Evolutionary conservation across 2,329 filamentous ascomycete species (phyloP).

Genomic region (Bisporella sp.): DNA sequence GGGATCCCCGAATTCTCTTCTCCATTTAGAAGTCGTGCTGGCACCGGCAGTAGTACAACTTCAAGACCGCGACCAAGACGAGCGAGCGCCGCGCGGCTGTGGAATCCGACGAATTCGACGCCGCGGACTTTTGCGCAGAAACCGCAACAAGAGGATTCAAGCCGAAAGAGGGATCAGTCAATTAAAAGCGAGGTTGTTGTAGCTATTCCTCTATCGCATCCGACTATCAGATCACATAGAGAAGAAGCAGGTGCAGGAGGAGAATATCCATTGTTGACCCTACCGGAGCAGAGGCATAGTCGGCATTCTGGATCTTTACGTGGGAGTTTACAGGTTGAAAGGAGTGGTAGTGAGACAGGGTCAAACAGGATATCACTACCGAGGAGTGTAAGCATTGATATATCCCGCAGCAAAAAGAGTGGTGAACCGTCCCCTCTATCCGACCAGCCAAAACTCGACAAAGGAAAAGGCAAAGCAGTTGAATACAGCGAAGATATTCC

Average conservation of each 20-base stretch:
- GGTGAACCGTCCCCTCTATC: constrained; percentile 15
- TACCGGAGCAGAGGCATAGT: constrained; percentile 49
- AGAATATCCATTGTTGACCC: constrained; percentile 44
- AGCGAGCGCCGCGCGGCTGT: constrained; percentile 36
- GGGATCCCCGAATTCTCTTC: constrained; percentile 17
- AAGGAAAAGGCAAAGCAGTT: constrained; percentile 23
- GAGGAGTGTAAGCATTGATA: constrained; percentile 26
- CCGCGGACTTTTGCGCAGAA: constrained; percentile 33
- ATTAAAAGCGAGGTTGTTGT: constrained; percentile 14
- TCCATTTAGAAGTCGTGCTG: constrained; percentile 20
- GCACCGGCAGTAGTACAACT: constrained; percentile 18
- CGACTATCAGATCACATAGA: constrained; percentile 17
- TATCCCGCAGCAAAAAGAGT: constrained; percentile 19
- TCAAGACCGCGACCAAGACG: constrained; percentile 17
- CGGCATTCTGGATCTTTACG: constrained; percentile 38
- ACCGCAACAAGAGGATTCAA: constrained; percentile 10
- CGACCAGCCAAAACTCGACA: constrained; percentile 13
- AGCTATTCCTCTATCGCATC: constrained; percentile 26
- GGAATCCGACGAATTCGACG: constrained; percentile 55
- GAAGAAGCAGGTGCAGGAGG: constrained; percentile 21
- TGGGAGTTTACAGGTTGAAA: constrained; percentile 39
- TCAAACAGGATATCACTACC: constrained; percentile 26
- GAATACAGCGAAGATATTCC: constrained; percentile 11
- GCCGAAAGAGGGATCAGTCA: constrained; percentile 11
- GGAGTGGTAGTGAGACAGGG: constrained; percentile 29